A percentile compares a stretch with the other conserved stretches of the same genome.
These are phyloP conservation scores for Eimeria sp. DNA, from an alignment of 169 alveolate genomes.

Conservation along the genomic window DNA sequence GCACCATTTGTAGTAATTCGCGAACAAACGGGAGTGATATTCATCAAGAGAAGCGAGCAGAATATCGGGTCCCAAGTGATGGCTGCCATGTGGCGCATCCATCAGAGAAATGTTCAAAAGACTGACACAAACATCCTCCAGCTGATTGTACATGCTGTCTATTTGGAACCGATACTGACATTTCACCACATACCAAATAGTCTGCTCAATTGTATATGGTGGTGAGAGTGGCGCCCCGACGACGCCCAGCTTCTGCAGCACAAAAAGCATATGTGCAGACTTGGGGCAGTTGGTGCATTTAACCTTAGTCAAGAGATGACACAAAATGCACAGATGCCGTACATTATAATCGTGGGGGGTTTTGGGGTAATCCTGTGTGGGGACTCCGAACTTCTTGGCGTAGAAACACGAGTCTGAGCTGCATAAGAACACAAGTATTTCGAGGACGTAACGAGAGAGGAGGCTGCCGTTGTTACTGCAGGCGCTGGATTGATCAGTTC, in stretches of 20 bases:
- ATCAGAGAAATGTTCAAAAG: constrained; percentile 56
- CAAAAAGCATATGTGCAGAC: neutral
- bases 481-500: neutral
- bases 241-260: constrained; percentile 52
- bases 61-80: constrained; percentile 59
- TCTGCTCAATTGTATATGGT: constrained; percentile 76
- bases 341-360: constrained; percentile 32
- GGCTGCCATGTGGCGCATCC: constrained; percentile 53
- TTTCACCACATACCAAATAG: constrained; percentile 80
- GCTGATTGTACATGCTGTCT: constrained; percentile 75
- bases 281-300: neutral
- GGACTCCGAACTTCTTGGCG: constrained; percentile 61
- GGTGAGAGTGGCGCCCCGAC: neutral
- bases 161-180: constrained; percentile 77
- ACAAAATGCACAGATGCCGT: neutral
- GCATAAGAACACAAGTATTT: constrained; percentile 64
- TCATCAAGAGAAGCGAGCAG: constrained; percentile 54
- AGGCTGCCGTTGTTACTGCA: constrained; percentile 27
- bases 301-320: neutral
- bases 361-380: constrained; percentile 58
- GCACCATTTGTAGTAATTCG: constrained; percentile 82
- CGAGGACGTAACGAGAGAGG: constrained; percentile 69
- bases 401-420: constrained; percentile 77
- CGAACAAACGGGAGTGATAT: constrained; percentile 74
- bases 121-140: constrained; percentile 77